Evolutionary conservation across 1,284 basidiomycete genomes (phyloP), one percentile per base, ranked within the genome.

Genomic region (Anthracocystis panici-leucophaei): DNA sequence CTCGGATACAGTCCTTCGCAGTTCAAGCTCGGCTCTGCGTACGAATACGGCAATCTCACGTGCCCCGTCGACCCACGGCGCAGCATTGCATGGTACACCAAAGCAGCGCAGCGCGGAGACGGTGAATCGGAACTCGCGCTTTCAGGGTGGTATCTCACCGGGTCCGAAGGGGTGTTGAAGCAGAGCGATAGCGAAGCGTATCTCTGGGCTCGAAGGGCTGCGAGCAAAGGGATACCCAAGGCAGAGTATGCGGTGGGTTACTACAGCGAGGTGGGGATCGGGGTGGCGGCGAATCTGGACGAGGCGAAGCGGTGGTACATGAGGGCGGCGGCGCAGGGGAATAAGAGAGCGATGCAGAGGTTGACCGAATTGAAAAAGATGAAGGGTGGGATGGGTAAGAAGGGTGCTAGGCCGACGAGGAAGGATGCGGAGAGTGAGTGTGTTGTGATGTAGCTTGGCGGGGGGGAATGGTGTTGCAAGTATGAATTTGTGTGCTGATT

Each of bases 301-400:
- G 92, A 96, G 85, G 95, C 97, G 20, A 98, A 97, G 87, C 89
- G 93, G 79, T 99, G 96, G 95, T 99, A 99, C 86, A 96, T 97
- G 93, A 91, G 97, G 46, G 84, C 84, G 1, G 83, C 84, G 5
- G 94, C 93, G 12, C 94, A 96, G 89, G 93, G 93, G 23, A 95
- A 97, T 86, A 94, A 94, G 85, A 90, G 94, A 41, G 94, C 94
- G 50, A 97, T 97, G 94, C 93, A 91, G 82, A 90, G 95, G 41
- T 87, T 99, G 81, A 96, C 95, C 25, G 95, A 98, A 86, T 78
- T 87, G 21, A 85, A 87, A 82, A 84, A 86, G 82, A 71, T 83
- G 67, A 70, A 76, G 35, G 83, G 77, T 3, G 52, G 58, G 23
- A 53, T 62, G 5, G 74, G 59, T 18, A 79, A 77, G 50, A 77